These are phyloP conservation scores for Elaeagnus macrophylla DNA, from an alignment of 306 rosid species.

Conservation along the genomic window DNA sequence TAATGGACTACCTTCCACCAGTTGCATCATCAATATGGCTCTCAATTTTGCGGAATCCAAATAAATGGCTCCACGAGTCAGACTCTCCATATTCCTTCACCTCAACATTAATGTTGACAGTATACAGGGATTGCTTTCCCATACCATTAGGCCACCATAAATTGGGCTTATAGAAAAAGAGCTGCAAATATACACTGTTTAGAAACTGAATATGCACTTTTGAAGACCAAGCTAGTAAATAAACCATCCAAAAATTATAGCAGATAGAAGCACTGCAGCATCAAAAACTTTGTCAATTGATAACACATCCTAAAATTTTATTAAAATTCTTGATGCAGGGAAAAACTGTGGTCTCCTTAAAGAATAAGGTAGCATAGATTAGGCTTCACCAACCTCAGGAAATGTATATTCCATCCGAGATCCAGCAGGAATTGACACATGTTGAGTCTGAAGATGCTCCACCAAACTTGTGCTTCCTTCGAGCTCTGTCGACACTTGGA, in stretches of 20 bases:
- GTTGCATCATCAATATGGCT: slow-evolving; percentile 69
- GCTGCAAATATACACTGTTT: slow-evolving; percentile 48
- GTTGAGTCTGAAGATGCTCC: slow-evolving; percentile 69
- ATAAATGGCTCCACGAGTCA: slow-evolving; percentile 71
- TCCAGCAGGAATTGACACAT: slow-evolving; percentile 54
- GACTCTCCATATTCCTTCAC: slow-evolving; percentile 83
- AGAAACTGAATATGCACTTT: slow-evolving; percentile 19
- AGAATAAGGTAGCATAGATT: neutral
- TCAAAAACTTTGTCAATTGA: neutral
- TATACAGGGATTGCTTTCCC: slow-evolving; percentile 86
- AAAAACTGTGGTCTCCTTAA: neutral
- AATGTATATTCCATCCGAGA: slow-evolving; percentile 59
- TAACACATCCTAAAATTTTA: neutral
- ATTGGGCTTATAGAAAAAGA: slow-evolving; percentile 75
- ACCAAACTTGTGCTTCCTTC: slow-evolving; percentile 52
- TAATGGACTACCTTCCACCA: slow-evolving; percentile 63
- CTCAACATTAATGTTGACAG: slow-evolving; percentile 52
- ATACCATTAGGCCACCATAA: slow-evolving; percentile 99
- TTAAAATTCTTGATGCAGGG: too few relatives aligned
- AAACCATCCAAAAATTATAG: slow-evolving; percentile 2
- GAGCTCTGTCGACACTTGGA: slow-evolving; percentile 66
- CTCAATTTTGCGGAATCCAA: slow-evolving; percentile 89
- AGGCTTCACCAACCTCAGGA: slow-evolving; percentile 55
- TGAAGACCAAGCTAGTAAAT: slow-evolving; percentile 12
- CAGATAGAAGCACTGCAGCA: neutral